Base-by-base conservation (phyloP, 768 basidiomycete genomes). In the Steccherinum ochraceum region DNA sequence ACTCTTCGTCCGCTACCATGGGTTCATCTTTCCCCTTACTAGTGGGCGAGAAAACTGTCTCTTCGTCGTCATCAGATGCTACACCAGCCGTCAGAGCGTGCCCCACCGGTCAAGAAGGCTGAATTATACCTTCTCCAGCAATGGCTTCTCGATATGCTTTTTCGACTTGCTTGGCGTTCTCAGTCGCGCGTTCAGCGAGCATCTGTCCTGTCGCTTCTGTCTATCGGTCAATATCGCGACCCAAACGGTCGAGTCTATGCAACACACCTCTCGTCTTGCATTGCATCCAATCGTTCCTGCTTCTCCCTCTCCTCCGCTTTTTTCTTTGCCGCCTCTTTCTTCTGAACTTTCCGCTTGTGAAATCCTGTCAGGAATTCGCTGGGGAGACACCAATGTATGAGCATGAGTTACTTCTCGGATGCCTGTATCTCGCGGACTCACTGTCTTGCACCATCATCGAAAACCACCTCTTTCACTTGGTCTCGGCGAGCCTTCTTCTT, bases 351-450 rank as follows among this genome's bases (percentile, higher is more conserved):
- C 59, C 93, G 82, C 69, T 94, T 94, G 66, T 88, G 86, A 65
- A 96, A 96, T 23, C 93, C 93, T 16, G 92, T 94, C 63, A 96
- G 71, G 68, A 88, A 96, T 52, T 94, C 86, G 62, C 93, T 94
- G 59, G 26, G 12, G 18, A 21, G n/a, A n/a, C n/a, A n/a, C n/a
- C n/a, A n/a, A n/a, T n/a, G n/a, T n/a, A n/a, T n/a, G n/a, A n/a
- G n/a, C n/a, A n/a, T n/a, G n/a, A n/a, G n/a, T n/a, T n/a, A n/a
- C n/a, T n/a, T n/a, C n/a, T n/a, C n/a, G n/a, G n/a, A n/a, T n/a
- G n/a, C n/a, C n/a, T n/a, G n/a, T n/a, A n/a, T n/a, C n/a, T n/a
- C n/a, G n/a, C 24, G 45, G 19, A 67, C 71, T 35, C 47, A 89
- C 92, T 80, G 79, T 58, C 93, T 75, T 0, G 89, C 89, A 30